Conservation (phyloP, 192 early-diverging fungal species). For the Coemansia sp. region DNA sequence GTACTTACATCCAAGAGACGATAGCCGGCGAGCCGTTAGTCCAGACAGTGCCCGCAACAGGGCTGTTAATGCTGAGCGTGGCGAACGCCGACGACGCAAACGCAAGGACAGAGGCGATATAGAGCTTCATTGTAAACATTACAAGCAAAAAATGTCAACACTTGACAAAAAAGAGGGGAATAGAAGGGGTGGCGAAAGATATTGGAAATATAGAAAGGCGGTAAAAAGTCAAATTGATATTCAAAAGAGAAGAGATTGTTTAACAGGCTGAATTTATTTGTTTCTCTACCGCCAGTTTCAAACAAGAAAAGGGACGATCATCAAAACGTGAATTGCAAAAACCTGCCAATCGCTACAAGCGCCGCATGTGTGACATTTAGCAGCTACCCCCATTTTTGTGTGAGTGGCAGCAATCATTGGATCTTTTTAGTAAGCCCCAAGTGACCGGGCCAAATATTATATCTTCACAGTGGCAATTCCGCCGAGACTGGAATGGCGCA, state of each 20-base stretch:
- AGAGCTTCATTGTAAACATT: conserved; percentile 36
- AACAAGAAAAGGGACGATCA: background rate
- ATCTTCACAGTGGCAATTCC: background rate
- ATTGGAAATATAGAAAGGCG: background rate
- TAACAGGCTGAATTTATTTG: background rate
- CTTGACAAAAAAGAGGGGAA: conserved; percentile 6
- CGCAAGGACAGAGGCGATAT: conserved; percentile 26
- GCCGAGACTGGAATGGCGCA: background rate
- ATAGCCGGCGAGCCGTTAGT: conserved; percentile 20
- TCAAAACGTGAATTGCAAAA: background rate
- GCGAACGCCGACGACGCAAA: conserved; percentile 37
- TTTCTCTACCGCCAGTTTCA: too few species aligned
- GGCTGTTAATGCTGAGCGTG: conserved; percentile 48
- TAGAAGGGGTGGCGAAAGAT: conserved; percentile 1
- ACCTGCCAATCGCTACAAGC: background rate
- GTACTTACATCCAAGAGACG: conserved; percentile 52
- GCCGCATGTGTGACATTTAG: background rate
- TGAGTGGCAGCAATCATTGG: conserved; percentile 1
- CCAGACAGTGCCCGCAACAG: conserved; percentile 39
- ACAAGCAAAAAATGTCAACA: conserved; percentile 5
- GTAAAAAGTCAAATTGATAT: conserved; percentile 3
- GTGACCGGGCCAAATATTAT: background rate
- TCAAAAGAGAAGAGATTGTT: conserved; percentile 3
- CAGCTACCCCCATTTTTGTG: too few species aligned
- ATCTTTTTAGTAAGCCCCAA: background rate